Conservation (phyloP, 257 asterid genomes). For the Solanum ahanhuiri region DNA sequence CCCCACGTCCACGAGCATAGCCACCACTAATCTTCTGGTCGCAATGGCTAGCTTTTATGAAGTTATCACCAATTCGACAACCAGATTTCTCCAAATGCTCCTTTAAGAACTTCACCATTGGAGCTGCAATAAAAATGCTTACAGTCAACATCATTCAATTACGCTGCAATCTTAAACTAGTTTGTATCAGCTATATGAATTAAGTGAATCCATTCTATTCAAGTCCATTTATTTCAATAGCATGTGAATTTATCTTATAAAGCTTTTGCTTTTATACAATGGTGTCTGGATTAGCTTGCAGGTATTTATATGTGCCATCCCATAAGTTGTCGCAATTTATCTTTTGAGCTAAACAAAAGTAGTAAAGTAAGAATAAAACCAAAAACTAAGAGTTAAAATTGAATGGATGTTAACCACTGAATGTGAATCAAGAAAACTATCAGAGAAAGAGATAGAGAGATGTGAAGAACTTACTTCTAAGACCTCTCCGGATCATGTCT, state of each 20-base stretch:
- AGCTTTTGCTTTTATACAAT: background rate
- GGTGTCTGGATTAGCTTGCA: background rate
- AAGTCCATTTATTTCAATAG: background rate
- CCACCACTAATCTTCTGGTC: background rate
- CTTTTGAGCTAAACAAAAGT: background rate
- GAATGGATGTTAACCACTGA: background rate
- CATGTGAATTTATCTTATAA: background rate
- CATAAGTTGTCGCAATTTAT: background rate
- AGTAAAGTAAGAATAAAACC: constrained; percentile 6
- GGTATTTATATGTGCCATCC: background rate
- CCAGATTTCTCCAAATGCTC: constrained; percentile 74
- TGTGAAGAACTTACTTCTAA: constrained; percentile 33
- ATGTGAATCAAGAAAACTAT: background rate
- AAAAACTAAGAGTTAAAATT: background rate
- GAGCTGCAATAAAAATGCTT: constrained; percentile 32
- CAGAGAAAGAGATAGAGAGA: background rate
- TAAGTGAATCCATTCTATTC: background rate
- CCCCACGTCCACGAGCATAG: background rate
- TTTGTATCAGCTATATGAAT: background rate
- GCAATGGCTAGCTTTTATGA: constrained; percentile 51
- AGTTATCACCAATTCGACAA: constrained; percentile 43
- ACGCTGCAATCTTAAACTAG: background rate
- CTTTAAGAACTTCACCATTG: constrained; percentile 63
- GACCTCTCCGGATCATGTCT: constrained; percentile 51
- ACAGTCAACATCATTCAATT: background rate